phyloP scores from a whole-genome alignment of 2,329 filamentous ascomycete species.

The Tricladium varicosporioides region DNA sequence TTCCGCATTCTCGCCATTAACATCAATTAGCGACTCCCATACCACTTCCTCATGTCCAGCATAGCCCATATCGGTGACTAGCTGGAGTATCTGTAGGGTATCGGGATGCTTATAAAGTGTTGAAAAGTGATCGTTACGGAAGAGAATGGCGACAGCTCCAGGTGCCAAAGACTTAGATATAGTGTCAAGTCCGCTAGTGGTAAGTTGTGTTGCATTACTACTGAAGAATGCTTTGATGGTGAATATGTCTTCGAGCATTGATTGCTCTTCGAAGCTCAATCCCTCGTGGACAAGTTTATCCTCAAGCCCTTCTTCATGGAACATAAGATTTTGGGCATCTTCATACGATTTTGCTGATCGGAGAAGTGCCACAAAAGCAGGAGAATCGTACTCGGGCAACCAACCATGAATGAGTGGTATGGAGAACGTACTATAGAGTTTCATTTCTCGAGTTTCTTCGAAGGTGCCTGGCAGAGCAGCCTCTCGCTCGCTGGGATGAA shows the following conservation, averaged over 20 bases:
- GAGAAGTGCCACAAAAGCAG: conserved; percentile 66
- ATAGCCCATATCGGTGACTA: conserved; percentile 94
- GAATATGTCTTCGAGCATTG: conserved; percentile 77
- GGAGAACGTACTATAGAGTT: conserved; percentile 85
- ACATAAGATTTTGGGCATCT: conserved; percentile 85
- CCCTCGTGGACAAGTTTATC: conserved; percentile 65
- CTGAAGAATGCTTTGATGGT: conserved; percentile 81
- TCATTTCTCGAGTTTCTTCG: conserved; percentile 83
- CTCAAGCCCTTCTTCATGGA: conserved; percentile 85
- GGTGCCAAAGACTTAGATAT: conserved; percentile 69
- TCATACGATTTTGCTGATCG: conserved; percentile 83
- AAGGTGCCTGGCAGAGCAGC: conserved; percentile 68
- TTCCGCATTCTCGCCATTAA: conserved; percentile 78
- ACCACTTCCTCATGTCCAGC: conserved; percentile 85
- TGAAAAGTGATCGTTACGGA: conserved; percentile 96
- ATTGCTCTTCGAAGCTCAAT: conserved; percentile 71
- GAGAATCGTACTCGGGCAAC: conserved; percentile 69
- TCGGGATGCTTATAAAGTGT: conserved; percentile 87
- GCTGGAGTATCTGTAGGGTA: conserved; percentile 70
- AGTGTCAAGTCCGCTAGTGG: conserved; percentile 73
- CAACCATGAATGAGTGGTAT: conserved; percentile 92
- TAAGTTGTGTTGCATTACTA: conserved; percentile 82
- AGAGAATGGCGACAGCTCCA: conserved; percentile 84
- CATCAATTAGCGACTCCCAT: conserved; percentile 90
- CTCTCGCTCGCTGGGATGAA: conserved; percentile 49